Evolutionary conservation across 2,329 filamentous ascomycete genomes (phyloP).

Genomic region (Fusarium sp.): DNA sequence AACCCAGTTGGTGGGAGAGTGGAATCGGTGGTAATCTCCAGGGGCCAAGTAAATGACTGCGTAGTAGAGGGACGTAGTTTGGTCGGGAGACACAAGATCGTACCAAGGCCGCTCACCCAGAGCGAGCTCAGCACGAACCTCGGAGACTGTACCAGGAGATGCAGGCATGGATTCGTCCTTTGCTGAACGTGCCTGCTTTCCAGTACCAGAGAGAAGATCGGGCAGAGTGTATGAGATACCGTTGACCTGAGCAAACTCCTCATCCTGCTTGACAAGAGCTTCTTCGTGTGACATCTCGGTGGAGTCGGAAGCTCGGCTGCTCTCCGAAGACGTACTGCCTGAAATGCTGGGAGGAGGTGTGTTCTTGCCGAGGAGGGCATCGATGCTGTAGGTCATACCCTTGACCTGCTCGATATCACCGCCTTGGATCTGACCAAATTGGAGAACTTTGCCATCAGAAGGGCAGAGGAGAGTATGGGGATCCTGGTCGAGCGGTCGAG

Average conservation of each 20-base stretch:
- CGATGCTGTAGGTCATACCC: constrained; percentile 96
- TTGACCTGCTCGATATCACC: constrained; percentile 99
- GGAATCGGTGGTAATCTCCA: constrained; percentile 98
- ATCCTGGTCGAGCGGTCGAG: constrained; percentile 86
- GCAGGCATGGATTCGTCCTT: constrained; percentile 79
- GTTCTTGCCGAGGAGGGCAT: constrained; percentile 85
- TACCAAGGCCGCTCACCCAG: constrained; percentile 80
- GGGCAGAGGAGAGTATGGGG: constrained; percentile 87
- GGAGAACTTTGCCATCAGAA: constrained; percentile 90
- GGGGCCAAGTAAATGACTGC: constrained; percentile 96
- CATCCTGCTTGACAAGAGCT: constrained; percentile 82
- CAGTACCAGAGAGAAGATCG: constrained; percentile 83
- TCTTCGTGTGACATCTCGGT: constrained; percentile 64
- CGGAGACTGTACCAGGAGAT: constrained; percentile 80
- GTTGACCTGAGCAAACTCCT: constrained; percentile 95
- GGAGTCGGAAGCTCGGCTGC: constrained; percentile 44
- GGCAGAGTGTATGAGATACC: constrained; percentile 96
- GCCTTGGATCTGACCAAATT: constrained; percentile 92
- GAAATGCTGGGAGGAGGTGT: constrained; percentile 70
- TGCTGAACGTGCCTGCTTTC: constrained; percentile 62
- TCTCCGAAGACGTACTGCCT: constrained; percentile 50
- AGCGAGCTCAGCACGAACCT: constrained; percentile 88
- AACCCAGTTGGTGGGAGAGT: constrained; percentile 95
- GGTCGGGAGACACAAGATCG: constrained; percentile 72
- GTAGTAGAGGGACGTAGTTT: constrained; percentile 86